Percentiles rank a stretch among this genome's conserved stretches.
Conservation (phyloP, 1,139 yeast genomes). For the Zygosaccharomyces sapae region DNA sequence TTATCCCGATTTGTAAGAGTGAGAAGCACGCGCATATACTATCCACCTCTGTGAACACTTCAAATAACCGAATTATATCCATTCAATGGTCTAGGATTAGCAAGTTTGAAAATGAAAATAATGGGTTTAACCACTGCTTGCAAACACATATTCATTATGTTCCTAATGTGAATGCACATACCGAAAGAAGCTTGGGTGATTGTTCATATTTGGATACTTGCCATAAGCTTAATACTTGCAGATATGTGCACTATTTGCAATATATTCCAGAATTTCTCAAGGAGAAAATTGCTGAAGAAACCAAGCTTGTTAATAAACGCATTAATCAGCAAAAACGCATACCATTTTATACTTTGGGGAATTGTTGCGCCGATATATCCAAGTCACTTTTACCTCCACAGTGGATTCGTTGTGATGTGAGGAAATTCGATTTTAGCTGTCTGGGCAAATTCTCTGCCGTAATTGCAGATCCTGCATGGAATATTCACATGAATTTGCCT, state of each 20-base stretch:
- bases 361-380: slow-evolving; percentile 40
- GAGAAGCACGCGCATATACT: slow-evolving; percentile 41
- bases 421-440: slow-evolving; percentile 59
- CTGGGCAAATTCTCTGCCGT: slow-evolving; percentile 85
- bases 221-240: slow-evolving; percentile 74
- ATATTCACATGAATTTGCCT: slow-evolving; percentile 76
- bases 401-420: slow-evolving; percentile 83
- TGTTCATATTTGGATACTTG: slow-evolving; percentile 94
- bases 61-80: slow-evolving; percentile 33
- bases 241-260: slow-evolving; percentile 76
- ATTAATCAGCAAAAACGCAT: slow-evolving; percentile 32
- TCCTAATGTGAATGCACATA: slow-evolving; percentile 52
- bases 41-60: slow-evolving; percentile 24
- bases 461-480: slow-evolving; percentile 91
- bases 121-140: slow-evolving; percentile 41
- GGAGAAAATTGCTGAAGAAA: slow-evolving; percentile 17
- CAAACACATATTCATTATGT: slow-evolving; percentile 54
- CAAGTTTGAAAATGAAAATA: slow-evolving; percentile 30
- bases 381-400: slow-evolving; percentile 54
- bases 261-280: slow-evolving; percentile 43
- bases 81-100: slow-evolving; percentile 27
- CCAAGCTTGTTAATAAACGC: slow-evolving; percentile 32
- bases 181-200: slow-evolving; percentile 74
- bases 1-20: slow-evolving; percentile 52
- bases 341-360: slow-evolving; percentile 55